These are phyloP conservation scores for Inonotus obliquus DNA, from an alignment of 1,284 basidiomycete genomes.

Conservation along the genomic window DNA sequence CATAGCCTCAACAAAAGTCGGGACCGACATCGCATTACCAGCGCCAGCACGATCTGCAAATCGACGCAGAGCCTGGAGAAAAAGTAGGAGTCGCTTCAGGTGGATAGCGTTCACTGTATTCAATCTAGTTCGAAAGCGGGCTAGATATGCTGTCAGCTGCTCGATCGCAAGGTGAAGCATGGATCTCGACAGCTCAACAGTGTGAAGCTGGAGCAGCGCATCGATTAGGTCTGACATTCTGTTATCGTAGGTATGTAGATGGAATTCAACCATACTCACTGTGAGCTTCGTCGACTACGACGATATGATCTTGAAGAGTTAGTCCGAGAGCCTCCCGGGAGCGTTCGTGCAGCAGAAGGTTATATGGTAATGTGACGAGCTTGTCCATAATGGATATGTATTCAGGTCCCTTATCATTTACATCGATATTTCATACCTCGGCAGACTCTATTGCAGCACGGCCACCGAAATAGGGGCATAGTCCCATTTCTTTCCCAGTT, in stretches of 20 bases:
- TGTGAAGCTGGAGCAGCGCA: slow-evolving; percentile 84
- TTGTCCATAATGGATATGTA: slow-evolving; percentile 28
- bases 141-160: slow-evolving; percentile 81
- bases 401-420: background rate
- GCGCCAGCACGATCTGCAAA: slow-evolving; percentile 46
- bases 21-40: slow-evolving; percentile 44
- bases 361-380: slow-evolving; percentile 92
- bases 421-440: slow-evolving; percentile 55
- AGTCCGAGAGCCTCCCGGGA: slow-evolving; percentile 87
- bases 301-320: slow-evolving; percentile 75
- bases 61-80: slow-evolving; percentile 64
- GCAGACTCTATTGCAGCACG: slow-evolving; percentile 85
- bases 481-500: slow-evolving; percentile 60
- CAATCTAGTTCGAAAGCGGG: slow-evolving; percentile 74
- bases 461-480: slow-evolving; percentile 94
- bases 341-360: slow-evolving; percentile 81
- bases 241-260: background rate
- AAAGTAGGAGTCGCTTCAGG: slow-evolving; percentile 72
- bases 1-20: slow-evolving; percentile 59
- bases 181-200: slow-evolving; percentile 58
- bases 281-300: slow-evolving; percentile 96
- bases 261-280: slow-evolving; percentile 47
- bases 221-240: slow-evolving; percentile 69
- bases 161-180: slow-evolving; percentile 60
- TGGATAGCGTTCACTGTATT: slow-evolving; percentile 74